Evolutionary conservation across 176 grass and related monocot genomes (phyloP).

Genomic region (Eremochloa ophiuroides): DNA sequence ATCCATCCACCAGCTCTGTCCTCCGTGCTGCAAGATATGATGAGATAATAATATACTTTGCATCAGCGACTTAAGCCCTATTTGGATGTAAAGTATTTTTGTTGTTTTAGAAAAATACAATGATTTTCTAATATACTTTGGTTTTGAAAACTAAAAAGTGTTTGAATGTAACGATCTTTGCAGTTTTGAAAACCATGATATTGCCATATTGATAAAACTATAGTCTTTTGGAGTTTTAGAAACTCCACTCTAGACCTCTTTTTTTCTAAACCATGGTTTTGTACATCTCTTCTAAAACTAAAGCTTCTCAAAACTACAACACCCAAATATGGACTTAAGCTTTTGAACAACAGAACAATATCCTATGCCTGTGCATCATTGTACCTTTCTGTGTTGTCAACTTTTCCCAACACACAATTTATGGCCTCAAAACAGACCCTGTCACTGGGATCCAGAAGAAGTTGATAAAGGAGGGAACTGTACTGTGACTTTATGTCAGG

Average conservation of each 20-base stretch:
- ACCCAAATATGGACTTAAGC: neutral
- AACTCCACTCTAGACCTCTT: neutral
- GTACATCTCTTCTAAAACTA: neutral
- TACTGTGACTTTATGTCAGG: constrained; percentile 89
- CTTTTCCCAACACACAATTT: constrained; percentile 94
- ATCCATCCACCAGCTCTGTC: constrained; percentile 98
- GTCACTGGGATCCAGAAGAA: constrained; percentile 98
- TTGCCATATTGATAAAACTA: neutral
- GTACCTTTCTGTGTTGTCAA: constrained; percentile 91
- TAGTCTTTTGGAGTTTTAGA: neutral
- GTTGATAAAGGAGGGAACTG: constrained; percentile 95
- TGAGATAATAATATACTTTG: constrained; percentile 10
- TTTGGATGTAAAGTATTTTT: neutral
- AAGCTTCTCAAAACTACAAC: neutral
- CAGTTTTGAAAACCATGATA: neutral
- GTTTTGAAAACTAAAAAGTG: neutral
- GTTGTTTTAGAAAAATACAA: neutral
- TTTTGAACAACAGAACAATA: constrained; percentile 8
- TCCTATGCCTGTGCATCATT: neutral
- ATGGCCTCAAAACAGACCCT: constrained; percentile 99
- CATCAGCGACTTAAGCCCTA: neutral
- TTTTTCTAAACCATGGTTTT: neutral
- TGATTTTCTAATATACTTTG: neutral
- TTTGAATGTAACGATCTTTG: neutral
- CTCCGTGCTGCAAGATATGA: constrained; percentile 61